A percentile compares a stretch with the other conserved stretches of the same genome.
These are phyloP conservation scores for Hymenoscyphus albidus DNA, from an alignment of 2,329 filamentous ascomycete genomes.

Conservation along the genomic window DNA sequence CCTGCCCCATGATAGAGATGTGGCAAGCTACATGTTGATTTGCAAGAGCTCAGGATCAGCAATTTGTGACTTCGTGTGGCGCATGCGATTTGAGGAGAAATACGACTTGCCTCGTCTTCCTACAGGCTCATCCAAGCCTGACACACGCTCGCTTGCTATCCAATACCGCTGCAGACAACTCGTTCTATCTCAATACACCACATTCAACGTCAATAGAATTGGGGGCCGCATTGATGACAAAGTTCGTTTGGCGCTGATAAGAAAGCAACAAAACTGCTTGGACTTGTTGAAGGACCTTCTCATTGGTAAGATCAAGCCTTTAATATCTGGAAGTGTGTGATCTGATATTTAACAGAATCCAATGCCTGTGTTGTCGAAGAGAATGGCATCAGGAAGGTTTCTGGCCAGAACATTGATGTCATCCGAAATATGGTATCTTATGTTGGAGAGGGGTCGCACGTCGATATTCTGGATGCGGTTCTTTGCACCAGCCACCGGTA, in stretches of 20 bases:
- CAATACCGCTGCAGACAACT: slow-evolving; percentile 38
- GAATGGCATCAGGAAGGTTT: slow-evolving; percentile 34
- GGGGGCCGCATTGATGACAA: slow-evolving; percentile 5
- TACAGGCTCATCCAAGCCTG: slow-evolving; percentile 11
- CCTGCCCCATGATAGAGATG: slow-evolving; percentile 37
- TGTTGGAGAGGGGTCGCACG: slow-evolving; percentile 10
- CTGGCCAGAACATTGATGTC: slow-evolving; percentile 27
- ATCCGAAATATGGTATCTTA: slow-evolving; percentile 22
- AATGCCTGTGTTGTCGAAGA: slow-evolving; percentile 20
- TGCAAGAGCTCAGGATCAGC: slow-evolving; percentile 40
- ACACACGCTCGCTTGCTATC: slow-evolving; percentile 30
- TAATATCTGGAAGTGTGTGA: background rate
- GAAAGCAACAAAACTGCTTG: slow-evolving; percentile 36
- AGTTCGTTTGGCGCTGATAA: slow-evolving; percentile 17
- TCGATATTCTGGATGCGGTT: slow-evolving; percentile 30
- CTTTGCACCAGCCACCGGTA: slow-evolving; percentile 21
- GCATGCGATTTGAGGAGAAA: slow-evolving; percentile 38
- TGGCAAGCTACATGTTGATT: slow-evolving; percentile 39
- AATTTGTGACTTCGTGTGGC: slow-evolving; percentile 45
- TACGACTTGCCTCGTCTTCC: slow-evolving; percentile 38
- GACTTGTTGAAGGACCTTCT: slow-evolving; percentile 41
- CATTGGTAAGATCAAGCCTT: slow-evolving; percentile 36
- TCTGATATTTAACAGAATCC: slow-evolving; percentile 24
- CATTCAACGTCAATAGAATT: slow-evolving; percentile 29
- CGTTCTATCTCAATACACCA: slow-evolving; percentile 28